A percentile compares a stretch with the other conserved stretches of the same genome.
These are phyloP conservation scores for Orbilia quercus DNA, from an alignment of 2,329 filamentous ascomycete genomes.

Conservation along the genomic window DNA sequence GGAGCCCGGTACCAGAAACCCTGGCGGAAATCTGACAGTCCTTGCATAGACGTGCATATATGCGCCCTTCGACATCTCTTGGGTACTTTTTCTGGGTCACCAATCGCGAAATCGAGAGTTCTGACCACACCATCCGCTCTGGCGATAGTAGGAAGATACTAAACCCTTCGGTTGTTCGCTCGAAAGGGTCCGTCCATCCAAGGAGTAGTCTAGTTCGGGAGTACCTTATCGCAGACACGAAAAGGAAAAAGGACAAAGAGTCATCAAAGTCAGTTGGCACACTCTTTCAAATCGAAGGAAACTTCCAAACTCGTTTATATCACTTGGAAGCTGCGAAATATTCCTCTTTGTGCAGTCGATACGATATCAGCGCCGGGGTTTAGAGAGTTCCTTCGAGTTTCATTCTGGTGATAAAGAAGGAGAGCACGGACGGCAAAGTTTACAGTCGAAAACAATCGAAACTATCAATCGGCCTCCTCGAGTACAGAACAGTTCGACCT, in stretches of 20 bases:
- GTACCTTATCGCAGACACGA: slow-evolving; percentile 36
- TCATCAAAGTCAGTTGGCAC: slow-evolving; percentile 37
- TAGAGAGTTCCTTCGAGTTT: slow-evolving; percentile 50
- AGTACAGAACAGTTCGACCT: slow-evolving; percentile 12
- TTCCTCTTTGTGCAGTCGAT: slow-evolving; percentile 18
- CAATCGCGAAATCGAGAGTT: slow-evolving; percentile 43
- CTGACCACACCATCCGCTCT: slow-evolving; percentile 19
- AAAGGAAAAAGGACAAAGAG: slow-evolving; percentile 24
- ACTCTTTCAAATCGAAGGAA: slow-evolving; percentile 4
- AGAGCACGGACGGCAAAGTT: slow-evolving; percentile 31
- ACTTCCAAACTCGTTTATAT: slow-evolving; percentile 8
- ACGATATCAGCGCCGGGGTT: slow-evolving; percentile 16
- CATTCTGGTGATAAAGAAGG: slow-evolving; percentile 19
- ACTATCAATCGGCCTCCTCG: slow-evolving; percentile 10
- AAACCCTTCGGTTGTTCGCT: slow-evolving; percentile 41
- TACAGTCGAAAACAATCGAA: too few species aligned
- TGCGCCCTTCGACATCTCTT: slow-evolving; percentile 48
- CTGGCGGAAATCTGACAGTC: slow-evolving; percentile 36
- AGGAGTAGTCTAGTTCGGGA: slow-evolving; percentile 17
- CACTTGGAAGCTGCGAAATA: background rate
- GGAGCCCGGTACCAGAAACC: slow-evolving; percentile 20
- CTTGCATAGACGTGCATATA: slow-evolving; percentile 43
- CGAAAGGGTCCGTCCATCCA: slow-evolving; percentile 37
- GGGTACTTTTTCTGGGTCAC: slow-evolving; percentile 10
- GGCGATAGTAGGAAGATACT: slow-evolving; percentile 26